Percentiles rank a stretch among this genome's conserved stretches.
Conservation (phyloP, 345 rosid species). For the Reutealis trisperma region DNA sequence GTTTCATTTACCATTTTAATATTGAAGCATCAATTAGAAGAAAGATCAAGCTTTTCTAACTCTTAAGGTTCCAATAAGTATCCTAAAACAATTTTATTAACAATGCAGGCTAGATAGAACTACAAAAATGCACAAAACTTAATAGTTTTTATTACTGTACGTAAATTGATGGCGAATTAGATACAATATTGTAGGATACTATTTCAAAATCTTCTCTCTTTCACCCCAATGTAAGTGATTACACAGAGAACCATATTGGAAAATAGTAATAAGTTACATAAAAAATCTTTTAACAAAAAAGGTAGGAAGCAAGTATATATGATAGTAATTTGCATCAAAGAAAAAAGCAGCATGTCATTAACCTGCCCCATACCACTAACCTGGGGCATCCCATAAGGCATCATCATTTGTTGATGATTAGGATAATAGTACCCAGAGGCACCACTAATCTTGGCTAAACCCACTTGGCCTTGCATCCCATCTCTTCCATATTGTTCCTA, state of each 20-base stretch:
- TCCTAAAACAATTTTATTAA: background rate
- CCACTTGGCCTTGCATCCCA: constrained; percentile 31
- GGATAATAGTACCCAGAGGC: constrained; percentile 14
- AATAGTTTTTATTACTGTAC: background rate
- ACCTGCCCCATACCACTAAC: constrained; percentile 18
- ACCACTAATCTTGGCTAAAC: constrained; percentile 18
- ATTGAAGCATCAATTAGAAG: background rate
- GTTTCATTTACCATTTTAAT: no score
- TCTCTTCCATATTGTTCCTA: constrained; percentile 33
- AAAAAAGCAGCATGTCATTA: background rate
- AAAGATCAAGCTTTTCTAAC: no score
- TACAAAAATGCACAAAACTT: background rate
- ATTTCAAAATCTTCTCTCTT: background rate
- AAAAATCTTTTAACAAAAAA: background rate
- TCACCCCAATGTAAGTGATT: background rate
- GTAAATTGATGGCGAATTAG: background rate
- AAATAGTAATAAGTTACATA: background rate
- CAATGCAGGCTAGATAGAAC: background rate
- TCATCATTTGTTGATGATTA: constrained; percentile 6
- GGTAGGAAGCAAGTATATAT: background rate
- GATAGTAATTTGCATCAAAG: background rate
- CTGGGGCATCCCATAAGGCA: constrained; percentile 30
- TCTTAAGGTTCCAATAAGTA: no score
- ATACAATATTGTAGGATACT: background rate
- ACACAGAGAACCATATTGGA: background rate